Percentiles rank a stretch among this genome's conserved stretches.
These are phyloP conservation scores for Serpula lacrymans DNA, from an alignment of 768 basidiomycete species.

Conservation along the genomic window DNA sequence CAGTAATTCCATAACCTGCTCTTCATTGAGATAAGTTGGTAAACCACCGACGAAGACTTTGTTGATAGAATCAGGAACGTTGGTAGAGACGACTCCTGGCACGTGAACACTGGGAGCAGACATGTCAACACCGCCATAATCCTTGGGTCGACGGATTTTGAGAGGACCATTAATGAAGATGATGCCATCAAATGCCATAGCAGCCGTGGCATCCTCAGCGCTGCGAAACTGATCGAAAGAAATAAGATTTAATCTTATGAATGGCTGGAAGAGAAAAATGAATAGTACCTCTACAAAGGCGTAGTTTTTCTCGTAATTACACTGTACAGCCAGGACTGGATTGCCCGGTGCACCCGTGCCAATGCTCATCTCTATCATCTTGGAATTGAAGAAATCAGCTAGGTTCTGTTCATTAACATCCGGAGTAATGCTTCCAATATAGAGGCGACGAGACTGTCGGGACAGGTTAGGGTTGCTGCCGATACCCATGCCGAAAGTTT, in stretches of 20 bases:
- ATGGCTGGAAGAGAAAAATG: constrained; percentile 1
- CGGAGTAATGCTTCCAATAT: constrained; percentile 95
- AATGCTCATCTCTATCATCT: constrained; percentile 91
- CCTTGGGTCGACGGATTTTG: constrained; percentile 96
- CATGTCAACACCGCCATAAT: constrained; percentile 82
- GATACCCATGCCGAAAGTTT: constrained; percentile 83
- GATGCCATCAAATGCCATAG: constrained; percentile 96
- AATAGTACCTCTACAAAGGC: constrained; percentile 90
- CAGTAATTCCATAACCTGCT: constrained; percentile 96
- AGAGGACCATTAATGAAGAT: constrained; percentile 94
- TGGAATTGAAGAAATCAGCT: constrained; percentile 90
- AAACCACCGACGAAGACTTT: constrained; percentile 97
- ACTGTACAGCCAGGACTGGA: constrained; percentile 89
- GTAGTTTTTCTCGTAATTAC: constrained; percentile 98
- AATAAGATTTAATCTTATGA: constrained; percentile 8
- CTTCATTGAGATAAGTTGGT: constrained; percentile 94
- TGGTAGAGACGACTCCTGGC: constrained; percentile 93
- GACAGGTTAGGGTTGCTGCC: constrained; percentile 86
- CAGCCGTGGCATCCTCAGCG: constrained; percentile 92
- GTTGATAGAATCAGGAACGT: constrained; percentile 96
- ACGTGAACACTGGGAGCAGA: constrained; percentile 70
- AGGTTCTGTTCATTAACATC: constrained; percentile 93
- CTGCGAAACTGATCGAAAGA: constrained; percentile 84
- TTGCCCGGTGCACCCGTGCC: constrained; percentile 83
- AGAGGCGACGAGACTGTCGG: constrained; percentile 90